Evolutionary conservation across 1,284 basidiomycete species (phyloP).

Genomic region (Trametes hirsuta): DNA sequence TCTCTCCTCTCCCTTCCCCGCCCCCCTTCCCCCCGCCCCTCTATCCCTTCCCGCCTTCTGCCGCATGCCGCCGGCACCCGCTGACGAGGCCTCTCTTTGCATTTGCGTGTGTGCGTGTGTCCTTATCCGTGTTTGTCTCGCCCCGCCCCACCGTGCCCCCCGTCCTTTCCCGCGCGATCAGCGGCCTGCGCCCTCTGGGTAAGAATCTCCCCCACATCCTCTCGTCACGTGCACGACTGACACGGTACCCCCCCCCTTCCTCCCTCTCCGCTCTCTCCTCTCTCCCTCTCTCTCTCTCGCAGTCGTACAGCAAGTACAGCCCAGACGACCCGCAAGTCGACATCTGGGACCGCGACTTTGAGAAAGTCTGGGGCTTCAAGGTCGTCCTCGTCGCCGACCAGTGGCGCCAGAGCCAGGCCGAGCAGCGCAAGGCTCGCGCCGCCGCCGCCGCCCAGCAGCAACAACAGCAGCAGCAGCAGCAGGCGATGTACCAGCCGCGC

Average conservation of each 20-base stretch:
- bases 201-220: conserved; percentile 28
- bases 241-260: neutral
- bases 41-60: too few relatives aligned
- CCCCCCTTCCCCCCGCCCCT: too few relatives aligned
- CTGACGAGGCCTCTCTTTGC: conserved; percentile 12
- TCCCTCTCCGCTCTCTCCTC: too few relatives aligned
- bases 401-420: conserved; percentile 35
- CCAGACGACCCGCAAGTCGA: conserved; percentile 55
- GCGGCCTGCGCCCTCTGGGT: conserved; percentile 71
- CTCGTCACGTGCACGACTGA: neutral
- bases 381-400: conserved; percentile 35
- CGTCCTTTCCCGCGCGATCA: conserved; percentile 31
- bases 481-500: conserved; percentile 5
- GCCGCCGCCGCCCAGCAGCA: conserved; percentile 14
- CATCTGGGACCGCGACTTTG: conserved; percentile 61
- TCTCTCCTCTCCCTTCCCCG: neutral
- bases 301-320: conserved; percentile 71
- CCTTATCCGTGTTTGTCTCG: neutral
- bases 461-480: conserved; percentile 1
- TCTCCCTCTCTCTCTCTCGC: neutral
- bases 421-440: conserved; percentile 22
- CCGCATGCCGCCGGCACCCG: conserved; percentile 3
- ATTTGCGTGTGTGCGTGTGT: neutral
- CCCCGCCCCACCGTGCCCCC: neutral
- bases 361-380: conserved; percentile 60